These are phyloP conservation scores for Xerocomellus dryophilus DNA, from an alignment of 768 basidiomycete genomes.

Conservation along the genomic window DNA sequence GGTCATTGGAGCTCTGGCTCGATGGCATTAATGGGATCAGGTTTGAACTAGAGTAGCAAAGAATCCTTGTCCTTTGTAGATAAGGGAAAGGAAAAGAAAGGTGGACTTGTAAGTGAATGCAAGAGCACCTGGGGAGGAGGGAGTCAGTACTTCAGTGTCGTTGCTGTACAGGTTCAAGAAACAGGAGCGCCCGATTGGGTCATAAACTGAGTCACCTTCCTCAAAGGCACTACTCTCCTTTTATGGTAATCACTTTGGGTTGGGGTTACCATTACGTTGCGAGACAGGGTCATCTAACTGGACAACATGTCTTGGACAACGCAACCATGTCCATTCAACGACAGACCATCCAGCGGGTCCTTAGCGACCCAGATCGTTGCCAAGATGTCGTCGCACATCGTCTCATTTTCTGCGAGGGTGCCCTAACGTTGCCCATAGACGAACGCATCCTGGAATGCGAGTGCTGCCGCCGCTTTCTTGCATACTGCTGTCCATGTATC, in stretches of 20 bases:
- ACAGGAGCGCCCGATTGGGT: constrained; percentile 27
- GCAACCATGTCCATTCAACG: not conserved
- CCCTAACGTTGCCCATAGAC: not conserved
- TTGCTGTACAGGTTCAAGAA: constrained; percentile 20
- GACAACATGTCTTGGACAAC: not conserved
- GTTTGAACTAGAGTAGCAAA: constrained; percentile 14
- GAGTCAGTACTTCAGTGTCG: constrained; percentile 9
- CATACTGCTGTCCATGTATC: not conserved
- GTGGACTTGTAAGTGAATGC: constrained; percentile 34
- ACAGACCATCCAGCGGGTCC: not conserved
- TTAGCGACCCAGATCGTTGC: not conserved
- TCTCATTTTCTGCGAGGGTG: not conserved
- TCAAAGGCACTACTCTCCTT: constrained; percentile 6
- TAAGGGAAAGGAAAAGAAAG: constrained; percentile 10
- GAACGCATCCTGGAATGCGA: constrained; percentile 2
- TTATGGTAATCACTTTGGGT: constrained; percentile 6
- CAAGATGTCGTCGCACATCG: not conserved
- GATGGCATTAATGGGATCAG: constrained; percentile 31
- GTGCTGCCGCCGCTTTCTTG: not conserved
- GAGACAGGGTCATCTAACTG: too few species aligned
- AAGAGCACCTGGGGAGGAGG: constrained; percentile 24
- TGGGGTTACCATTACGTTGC: constrained; percentile 1
- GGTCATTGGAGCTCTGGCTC: constrained; percentile 24
- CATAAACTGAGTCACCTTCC: constrained; percentile 20
- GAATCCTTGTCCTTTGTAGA: constrained; percentile 20